Conservation (phyloP, 1,284 basidiomycete species). For the Cryptococcus sp. region DNA sequence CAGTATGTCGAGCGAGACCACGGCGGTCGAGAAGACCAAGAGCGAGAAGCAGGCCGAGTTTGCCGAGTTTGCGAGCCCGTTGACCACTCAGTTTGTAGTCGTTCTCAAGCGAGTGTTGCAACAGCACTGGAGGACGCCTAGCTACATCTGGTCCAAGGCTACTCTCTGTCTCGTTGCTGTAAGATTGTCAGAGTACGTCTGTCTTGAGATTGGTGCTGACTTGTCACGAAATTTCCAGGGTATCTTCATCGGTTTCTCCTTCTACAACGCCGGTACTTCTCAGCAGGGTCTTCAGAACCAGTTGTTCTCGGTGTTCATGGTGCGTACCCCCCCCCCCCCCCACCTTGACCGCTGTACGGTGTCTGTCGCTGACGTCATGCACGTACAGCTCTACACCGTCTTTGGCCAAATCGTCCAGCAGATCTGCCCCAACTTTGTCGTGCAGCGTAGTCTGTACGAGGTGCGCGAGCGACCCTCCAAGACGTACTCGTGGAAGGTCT, state of each 20-base stretch:
- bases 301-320: conserved; percentile 60
- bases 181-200: conserved; percentile 24
- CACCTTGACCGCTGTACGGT: conserved; percentile 6
- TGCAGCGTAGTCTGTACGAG: conserved; percentile 61
- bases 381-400: conserved; percentile 41
- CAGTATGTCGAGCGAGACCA: conserved; percentile 38
- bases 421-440: conserved; percentile 52
- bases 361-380: conserved; percentile 36
- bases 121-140: conserved; percentile 62
- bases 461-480: conserved; percentile 54
- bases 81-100: conserved; percentile 55
- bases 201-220: background rate
- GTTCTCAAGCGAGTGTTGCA: conserved; percentile 57
- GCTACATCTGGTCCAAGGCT: conserved; percentile 72
- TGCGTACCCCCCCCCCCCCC: conserved; percentile 19
- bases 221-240: conserved; percentile 26
- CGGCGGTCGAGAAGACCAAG: conserved; percentile 20
- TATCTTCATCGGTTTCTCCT: conserved; percentile 54
- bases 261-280: conserved; percentile 64
- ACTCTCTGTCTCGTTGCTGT: conserved; percentile 47
- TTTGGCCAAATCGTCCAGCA: conserved; percentile 50
- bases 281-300: conserved; percentile 76
- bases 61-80: conserved; percentile 57
- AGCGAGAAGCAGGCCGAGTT: conserved; percentile 32
- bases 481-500: conserved; percentile 45